phyloP scores from a whole-genome alignment of 2,329 filamentous ascomycete species.

The Hypoxylon sp. region DNA sequence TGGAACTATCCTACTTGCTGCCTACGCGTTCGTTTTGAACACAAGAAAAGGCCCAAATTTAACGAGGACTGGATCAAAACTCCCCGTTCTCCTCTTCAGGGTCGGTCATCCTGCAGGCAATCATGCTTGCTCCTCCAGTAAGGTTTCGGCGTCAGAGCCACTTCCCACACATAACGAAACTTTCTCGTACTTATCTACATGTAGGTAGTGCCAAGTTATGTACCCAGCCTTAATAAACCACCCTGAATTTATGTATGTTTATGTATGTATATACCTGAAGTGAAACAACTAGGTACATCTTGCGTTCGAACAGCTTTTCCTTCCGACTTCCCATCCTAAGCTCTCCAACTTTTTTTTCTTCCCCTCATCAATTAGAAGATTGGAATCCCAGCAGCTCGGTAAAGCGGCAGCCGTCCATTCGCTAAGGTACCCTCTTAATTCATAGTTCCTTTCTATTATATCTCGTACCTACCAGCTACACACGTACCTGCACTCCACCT shows the following conservation, averaged over 20 bases:
- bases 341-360: conserved; percentile 15
- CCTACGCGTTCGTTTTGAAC: conserved; percentile 3
- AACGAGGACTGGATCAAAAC: conserved; percentile 10
- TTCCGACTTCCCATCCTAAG: background rate
- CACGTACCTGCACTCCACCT: background rate
- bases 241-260: background rate
- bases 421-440: conserved; percentile 7
- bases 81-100: background rate
- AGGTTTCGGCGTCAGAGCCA: conserved; percentile 29
- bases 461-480: background rate
- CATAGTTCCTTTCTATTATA: background rate
- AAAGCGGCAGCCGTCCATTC: conserved; percentile 37
- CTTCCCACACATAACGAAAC: conserved; percentile 20
- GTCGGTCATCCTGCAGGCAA: conserved; percentile 33
- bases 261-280: background rate
- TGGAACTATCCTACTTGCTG: background rate
- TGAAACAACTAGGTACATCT: conserved; percentile 11
- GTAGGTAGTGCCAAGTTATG: conserved; percentile 1
- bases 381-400: conserved; percentile 33
- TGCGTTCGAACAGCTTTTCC: conserved; percentile 3
- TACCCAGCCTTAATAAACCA: conserved; percentile 7
- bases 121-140: conserved; percentile 28
- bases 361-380: conserved; percentile 25
- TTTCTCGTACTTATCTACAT: conserved; percentile 1
- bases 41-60: conserved; percentile 18